A percentile compares a stretch with the other conserved stretches of the same genome.
These are phyloP conservation scores for Pseudocercospora fuligena DNA, from an alignment of 2,329 filamentous ascomycete genomes.

Conservation along the genomic window DNA sequence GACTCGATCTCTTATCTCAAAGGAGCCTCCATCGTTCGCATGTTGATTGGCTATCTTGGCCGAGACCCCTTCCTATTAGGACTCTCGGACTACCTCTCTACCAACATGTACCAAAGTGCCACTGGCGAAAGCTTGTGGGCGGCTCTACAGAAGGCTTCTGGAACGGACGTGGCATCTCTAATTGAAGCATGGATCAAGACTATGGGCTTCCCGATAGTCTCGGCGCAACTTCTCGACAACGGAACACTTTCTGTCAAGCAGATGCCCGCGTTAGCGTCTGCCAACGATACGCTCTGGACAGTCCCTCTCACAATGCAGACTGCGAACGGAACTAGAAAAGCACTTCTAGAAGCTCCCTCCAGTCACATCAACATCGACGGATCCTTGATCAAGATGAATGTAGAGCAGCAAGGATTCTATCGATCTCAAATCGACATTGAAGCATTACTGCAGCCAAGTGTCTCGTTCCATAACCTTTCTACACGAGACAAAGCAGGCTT, in stretches of 20 bases:
- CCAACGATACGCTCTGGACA: not conserved
- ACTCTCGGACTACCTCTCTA: constrained; percentile 85
- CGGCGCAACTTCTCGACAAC: not conserved
- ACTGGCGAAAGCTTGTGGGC: constrained; percentile 91
- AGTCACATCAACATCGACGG: not conserved
- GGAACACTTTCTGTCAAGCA: not conserved
- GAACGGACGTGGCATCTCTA: constrained; percentile 80
- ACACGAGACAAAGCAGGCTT: not conserved
- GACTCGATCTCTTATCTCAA: constrained; percentile 96
- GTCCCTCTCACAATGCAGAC: not conserved
- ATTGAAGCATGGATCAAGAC: constrained; percentile 74
- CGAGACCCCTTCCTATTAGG: constrained; percentile 87
- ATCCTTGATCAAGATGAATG: not conserved
- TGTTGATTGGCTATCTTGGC: constrained; percentile 89
- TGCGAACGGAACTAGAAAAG: not conserved
- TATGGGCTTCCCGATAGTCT: constrained; percentile 5
- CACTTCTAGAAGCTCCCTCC: not conserved
- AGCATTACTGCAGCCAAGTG: not conserved
- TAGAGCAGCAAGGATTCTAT: not conserved
- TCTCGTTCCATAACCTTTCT: not conserved
- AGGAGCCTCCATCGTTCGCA: constrained; percentile 93
- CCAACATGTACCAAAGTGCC: constrained; percentile 85
- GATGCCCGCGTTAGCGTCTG: not conserved
- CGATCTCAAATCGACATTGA: not conserved
- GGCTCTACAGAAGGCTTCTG: constrained; percentile 84